A percentile compares a stretch with the other conserved stretches of the same genome.
Evolutionary conservation across 805 yeast species (phyloP).

Genomic region (Wickerhamiella spandovensis): DNA sequence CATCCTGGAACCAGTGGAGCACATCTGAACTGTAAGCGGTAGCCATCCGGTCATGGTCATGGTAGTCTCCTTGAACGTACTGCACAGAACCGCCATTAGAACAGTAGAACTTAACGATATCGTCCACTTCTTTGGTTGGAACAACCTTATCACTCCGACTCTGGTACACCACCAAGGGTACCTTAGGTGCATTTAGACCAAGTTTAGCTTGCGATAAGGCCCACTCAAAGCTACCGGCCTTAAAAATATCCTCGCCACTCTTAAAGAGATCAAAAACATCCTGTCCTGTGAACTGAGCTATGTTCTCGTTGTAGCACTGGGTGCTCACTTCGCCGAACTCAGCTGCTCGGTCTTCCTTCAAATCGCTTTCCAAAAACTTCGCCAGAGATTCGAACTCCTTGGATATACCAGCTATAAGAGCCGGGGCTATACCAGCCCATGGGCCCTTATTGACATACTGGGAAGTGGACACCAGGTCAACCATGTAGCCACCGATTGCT

Average conservation of each 20-base stretch:
- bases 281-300: constrained; percentile 7
- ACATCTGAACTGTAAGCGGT: constrained; percentile 13
- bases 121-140: constrained; percentile 11
- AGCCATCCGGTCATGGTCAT: constrained; percentile 7
- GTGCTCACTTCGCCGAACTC: constrained; percentile 1
- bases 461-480: constrained; percentile 10
- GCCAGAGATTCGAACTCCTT: constrained; percentile 13
- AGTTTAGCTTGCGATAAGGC: constrained; percentile 8
- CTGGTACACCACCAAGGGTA: constrained; percentile 17
- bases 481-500: constrained; percentile 6
- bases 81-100: constrained; percentile 13
- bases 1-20: constrained; percentile 8
- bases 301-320: constrained; percentile 11
- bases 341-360: constrained; percentile 1
- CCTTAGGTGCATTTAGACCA: constrained; percentile 10
- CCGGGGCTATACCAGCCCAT: constrained; percentile 16
- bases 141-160: constrained; percentile 16
- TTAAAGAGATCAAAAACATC: constrained; percentile 14
- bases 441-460: constrained; percentile 10
- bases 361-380: not conserved
- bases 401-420: constrained; percentile 17
- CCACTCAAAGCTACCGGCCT: constrained; percentile 2
- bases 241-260: constrained; percentile 13
- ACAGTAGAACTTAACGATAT: constrained; percentile 3
- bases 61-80: constrained; percentile 10